Base-by-base conservation (phyloP, 805 yeast species). In the Torulaspora gathmanii region DNA sequence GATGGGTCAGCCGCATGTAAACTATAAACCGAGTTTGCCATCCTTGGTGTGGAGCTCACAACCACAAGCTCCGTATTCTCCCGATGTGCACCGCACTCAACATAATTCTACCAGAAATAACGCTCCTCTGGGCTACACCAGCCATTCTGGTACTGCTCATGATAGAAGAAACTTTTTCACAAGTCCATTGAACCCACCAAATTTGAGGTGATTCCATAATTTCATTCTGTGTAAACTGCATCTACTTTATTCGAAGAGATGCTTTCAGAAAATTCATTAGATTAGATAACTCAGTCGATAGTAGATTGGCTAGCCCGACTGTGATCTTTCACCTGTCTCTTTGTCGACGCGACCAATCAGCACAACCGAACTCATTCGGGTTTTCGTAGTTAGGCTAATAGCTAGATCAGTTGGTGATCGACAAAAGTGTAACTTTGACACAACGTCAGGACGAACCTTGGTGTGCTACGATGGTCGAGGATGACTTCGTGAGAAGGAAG, bases 381-480 rank as follows among this genome's bases (percentile, higher is more conserved):
- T 31, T 31, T 31, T 31, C 30, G 17, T 4, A 10, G 17, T n/a
- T 11, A 17, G 20, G 27, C 16, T 37, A 20, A 22, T 3, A n/a
- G n/a, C 15, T 38, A 7, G 15, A 37, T 22, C 33, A n/a, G 13
- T 22, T 4, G 25, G 12, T n/a, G 9, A 10, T 13, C 15, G 17
- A 13, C 25, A 23, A 20, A 23, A 20, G 7, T 17, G 4, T 10
- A 19, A 33, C 20, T 33, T 9, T 15, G 2, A 16, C 23, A 12
- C 13, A 13, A 22, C 33, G 6, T 11, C 13, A 17, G 10, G 19
- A 15, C 13, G 15, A n/a, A 25, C 26, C 15, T 11, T 10, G 23
- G 23, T 13, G 30, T 30, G 10, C 29, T 17, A 44, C 33, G 22
- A 44, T 44, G 47, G 30, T 19, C 23, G 17, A 44, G 36, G 44